These are phyloP conservation scores for Styphnolobium japonicum DNA, from an alignment of 306 rosid genomes.

Conservation along the genomic window DNA sequence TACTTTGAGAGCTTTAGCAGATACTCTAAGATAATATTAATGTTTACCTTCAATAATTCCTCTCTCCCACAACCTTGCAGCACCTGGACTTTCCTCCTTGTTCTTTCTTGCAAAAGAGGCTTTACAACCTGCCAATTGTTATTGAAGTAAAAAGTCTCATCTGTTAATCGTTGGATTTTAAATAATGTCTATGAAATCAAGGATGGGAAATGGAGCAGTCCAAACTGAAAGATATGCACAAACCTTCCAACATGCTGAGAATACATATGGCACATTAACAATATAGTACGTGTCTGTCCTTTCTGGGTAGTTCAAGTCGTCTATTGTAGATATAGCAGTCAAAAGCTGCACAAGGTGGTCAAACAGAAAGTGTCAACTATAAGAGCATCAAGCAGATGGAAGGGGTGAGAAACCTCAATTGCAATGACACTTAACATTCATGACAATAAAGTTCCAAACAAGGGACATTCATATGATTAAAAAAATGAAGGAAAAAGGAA, in stretches of 20 bases:
- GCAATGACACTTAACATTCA: neutral
- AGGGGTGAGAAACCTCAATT: neutral
- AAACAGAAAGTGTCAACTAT: slow-evolving; percentile 29
- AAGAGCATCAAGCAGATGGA: neutral
- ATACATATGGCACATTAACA: slow-evolving; percentile 83
- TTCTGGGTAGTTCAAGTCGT: slow-evolving; percentile 97
- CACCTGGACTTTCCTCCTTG: slow-evolving; percentile 85
- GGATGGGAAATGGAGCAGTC: neutral
- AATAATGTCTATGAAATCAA: neutral
- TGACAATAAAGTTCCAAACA: neutral
- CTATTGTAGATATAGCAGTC: slow-evolving; percentile 84
- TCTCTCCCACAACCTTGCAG: slow-evolving; percentile 88
- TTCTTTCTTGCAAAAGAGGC: slow-evolving; percentile 96
- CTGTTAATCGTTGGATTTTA: slow-evolving; percentile 7
- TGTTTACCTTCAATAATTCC: slow-evolving; percentile 72
- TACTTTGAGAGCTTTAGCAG: neutral
- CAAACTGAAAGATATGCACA: slow-evolving; percentile 21
- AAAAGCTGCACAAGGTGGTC: slow-evolving; percentile 63
- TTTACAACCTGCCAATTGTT: slow-evolving; percentile 67
- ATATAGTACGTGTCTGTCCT: slow-evolving; percentile 87
- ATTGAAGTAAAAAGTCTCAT: neutral
- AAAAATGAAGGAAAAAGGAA: neutral
- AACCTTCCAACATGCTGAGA: slow-evolving; percentile 99
- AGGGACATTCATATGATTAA: neutral
- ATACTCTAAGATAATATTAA: neutral